Evolutionary conservation across 176 grass and related monocot species (phyloP).

Genomic region (Echinochloa phyllopogon): DNA sequence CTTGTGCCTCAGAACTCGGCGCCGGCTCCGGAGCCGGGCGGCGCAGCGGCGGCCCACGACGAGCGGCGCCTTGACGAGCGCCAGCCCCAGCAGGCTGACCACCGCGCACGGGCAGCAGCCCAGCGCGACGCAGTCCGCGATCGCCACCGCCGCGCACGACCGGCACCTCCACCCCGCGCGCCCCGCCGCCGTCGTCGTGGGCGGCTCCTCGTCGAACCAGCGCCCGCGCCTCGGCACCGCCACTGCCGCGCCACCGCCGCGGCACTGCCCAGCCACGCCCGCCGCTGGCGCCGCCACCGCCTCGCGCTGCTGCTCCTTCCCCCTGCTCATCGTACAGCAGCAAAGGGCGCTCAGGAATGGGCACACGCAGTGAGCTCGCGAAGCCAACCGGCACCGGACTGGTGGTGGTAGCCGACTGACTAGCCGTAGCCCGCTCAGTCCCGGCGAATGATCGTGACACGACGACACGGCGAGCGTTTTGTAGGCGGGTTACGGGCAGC

Average conservation of each 20-base stretch:
- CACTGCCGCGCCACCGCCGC: not conserved
- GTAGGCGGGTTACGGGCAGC: conserved; percentile 33
- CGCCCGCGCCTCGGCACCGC: not conserved
- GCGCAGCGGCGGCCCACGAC: conserved; percentile 47
- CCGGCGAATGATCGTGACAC: conserved; percentile 24
- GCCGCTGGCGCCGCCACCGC: not conserved
- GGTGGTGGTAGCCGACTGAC: not conserved
- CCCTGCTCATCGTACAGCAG: conserved; percentile 35
- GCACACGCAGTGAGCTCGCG: conserved; percentile 9
- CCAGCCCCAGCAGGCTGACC: conserved; percentile 52
- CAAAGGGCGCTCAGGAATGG: too few species aligned
- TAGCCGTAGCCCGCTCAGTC: not conserved
- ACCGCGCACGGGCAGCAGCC: conserved; percentile 81
- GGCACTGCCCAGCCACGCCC: not conserved
- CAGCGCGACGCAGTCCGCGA: conserved; percentile 77
- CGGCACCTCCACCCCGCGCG: conserved; percentile 49
- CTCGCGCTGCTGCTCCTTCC: not conserved
- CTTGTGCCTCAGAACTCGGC: conserved; percentile 5
- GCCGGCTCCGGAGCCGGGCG: conserved; percentile 20
- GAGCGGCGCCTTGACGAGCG: conserved; percentile 67
- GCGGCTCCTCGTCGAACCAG: not conserved
- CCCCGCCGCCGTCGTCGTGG: not conserved
- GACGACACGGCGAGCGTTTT: conserved; percentile 31
- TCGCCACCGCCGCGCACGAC: conserved; percentile 62
- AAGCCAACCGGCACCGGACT: not conserved